Percentiles rank a stretch among this genome's conserved stretches.
phyloP scores from a whole-genome alignment of 805 yeast genomes.

The Deakozyma indianensis region DNA sequence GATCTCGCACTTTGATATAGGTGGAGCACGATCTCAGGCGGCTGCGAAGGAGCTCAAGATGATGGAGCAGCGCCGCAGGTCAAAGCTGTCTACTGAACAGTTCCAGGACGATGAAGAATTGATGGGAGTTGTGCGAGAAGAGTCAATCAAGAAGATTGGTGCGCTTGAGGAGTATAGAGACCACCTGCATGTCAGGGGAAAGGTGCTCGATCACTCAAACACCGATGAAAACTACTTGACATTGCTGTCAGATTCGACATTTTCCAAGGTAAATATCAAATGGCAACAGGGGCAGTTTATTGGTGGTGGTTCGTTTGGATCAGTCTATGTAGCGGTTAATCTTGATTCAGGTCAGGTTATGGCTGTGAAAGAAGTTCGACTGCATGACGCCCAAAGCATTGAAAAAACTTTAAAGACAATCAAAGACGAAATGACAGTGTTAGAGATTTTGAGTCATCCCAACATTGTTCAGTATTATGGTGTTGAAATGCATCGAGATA shows the following conservation, averaged over 20 bases:
- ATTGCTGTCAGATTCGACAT: conserved; percentile 67
- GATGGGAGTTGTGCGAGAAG: conserved; percentile 45
- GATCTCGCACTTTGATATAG: conserved; percentile 92
- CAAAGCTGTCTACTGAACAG: conserved; percentile 25
- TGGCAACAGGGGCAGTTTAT: conserved; percentile 94
- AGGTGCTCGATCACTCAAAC: conserved; percentile 77
- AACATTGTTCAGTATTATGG: conserved; percentile 94
- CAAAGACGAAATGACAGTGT: conserved; percentile 90
- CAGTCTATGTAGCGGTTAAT: conserved; percentile 82
- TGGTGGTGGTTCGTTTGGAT: conserved; percentile 94
- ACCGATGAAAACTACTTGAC: conserved; percentile 78
- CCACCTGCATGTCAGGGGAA: conserved; percentile 50
- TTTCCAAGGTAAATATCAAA: conserved; percentile 79
- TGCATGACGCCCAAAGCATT: conserved; percentile 78
- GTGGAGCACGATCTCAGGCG: conserved; percentile 85
- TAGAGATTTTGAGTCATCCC: conserved; percentile 91
- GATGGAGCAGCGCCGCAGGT: conserved; percentile 22
- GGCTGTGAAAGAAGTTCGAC: conserved; percentile 92
- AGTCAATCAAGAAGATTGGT: conserved; percentile 50
- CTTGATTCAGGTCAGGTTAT: conserved; percentile 89
- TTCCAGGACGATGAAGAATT: conserved; percentile 40
- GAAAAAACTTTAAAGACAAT: conserved; percentile 75
- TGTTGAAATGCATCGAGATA: conserved; percentile 92
- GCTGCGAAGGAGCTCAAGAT: conserved; percentile 33
- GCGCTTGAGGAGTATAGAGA: conserved; percentile 47